These are phyloP conservation scores for Hygrophila difformis DNA, from an alignment of 257 asterid species.

Conservation along the genomic window DNA sequence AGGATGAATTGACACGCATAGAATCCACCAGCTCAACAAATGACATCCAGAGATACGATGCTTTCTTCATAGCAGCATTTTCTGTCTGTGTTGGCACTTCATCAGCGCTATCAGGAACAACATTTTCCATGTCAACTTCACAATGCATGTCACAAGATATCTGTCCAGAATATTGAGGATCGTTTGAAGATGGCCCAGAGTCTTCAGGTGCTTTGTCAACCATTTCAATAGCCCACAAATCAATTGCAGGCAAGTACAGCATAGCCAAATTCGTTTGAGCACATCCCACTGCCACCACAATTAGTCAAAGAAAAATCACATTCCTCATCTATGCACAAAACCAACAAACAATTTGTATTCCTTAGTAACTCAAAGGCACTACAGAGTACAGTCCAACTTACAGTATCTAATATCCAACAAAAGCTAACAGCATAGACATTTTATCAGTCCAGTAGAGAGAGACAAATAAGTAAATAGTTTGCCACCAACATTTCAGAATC, in stretches of 20 bases:
- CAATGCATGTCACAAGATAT: slow-evolving; percentile 14
- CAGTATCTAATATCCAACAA: no score
- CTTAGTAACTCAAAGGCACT: no score
- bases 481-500: no score
- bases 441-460: no score
- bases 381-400: no score
- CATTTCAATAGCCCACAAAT: slow-evolving; percentile 85
- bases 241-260: slow-evolving; percentile 86
- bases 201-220: slow-evolving; percentile 28
- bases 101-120: slow-evolving; percentile 21
- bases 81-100: slow-evolving; percentile 23
- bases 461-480: no score
- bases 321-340: slow-evolving; percentile 2
- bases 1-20: slow-evolving; percentile 49
- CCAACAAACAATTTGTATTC: neutral
- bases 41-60: slow-evolving; percentile 77
- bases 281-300: slow-evolving; percentile 83
- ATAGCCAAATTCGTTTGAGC: slow-evolving; percentile 48
- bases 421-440: no score
- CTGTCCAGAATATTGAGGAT: slow-evolving; percentile 20
- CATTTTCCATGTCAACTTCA: slow-evolving; percentile 27
- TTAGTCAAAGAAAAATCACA: slow-evolving; percentile 20
- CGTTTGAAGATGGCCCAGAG: slow-evolving; percentile 22
- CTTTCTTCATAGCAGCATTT: slow-evolving; percentile 27
- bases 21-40: slow-evolving; percentile 85